Base-by-base conservation (phyloP, 2,329 filamentous ascomycete genomes). In the Epichloe bromicola region DNA sequence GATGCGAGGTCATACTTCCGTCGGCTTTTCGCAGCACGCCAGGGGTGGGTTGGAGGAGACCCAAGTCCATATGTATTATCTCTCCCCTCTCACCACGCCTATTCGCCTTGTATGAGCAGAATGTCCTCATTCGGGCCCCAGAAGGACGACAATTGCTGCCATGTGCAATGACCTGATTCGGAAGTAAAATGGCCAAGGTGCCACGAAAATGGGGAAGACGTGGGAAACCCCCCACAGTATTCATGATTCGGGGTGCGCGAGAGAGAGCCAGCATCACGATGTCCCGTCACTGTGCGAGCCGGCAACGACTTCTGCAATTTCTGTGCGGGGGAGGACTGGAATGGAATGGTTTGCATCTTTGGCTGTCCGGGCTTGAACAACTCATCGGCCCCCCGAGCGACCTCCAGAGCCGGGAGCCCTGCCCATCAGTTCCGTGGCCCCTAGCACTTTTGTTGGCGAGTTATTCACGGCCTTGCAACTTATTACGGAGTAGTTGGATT, bases 1-100 rank as follows among this genome's bases (percentile, higher is more conserved):
- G 57, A 59, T 56, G 57, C 54, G 55, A 57, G 54, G 44, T 54
- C 43, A 46, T 50, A 52, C 55, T 55, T 58, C 55, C 56, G 56
- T 56, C 55, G 48, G 51, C 50, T 40, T 43, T 51, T 30, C 49
- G 50, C 50, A 56, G 49, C 46, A 54, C 12, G 36, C 43, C 50
- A 37, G 46, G 19, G 46, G 44, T 48, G 19, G 46, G 44, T 48
- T 40, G 42, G 15, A 20, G 37, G 39, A 26, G 6, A 26, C 44
- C 45, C 41, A 40, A 43, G 45, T 44, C 12, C 42, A 45, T 30
- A 40, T 19, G 19, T 19, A 19, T 19, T 19, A 19, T 19, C 19
- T 48, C 39, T 37, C 36, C 36, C 34, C 48, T 33, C 40, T 43
- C 26, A 46, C 15, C 38, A 47, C 37, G 26, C 26, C 10, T 30